These are phyloP conservation scores for Coniochaeta ligniaria DNA, from an alignment of 2,329 filamentous ascomycete species.

Conservation along the genomic window DNA sequence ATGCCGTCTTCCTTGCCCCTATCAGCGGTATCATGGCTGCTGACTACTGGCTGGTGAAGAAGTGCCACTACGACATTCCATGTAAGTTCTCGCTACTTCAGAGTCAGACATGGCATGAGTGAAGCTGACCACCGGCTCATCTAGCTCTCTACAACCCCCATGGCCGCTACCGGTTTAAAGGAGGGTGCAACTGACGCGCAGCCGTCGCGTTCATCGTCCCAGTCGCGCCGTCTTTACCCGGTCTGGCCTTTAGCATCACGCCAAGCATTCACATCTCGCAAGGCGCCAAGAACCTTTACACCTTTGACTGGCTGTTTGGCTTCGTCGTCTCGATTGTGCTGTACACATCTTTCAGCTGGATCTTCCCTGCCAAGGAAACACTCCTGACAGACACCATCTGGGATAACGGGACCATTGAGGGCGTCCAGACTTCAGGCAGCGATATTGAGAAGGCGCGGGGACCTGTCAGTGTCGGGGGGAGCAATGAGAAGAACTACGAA, in stretches of 20 bases:
- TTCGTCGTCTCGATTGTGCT: constrained; percentile 60
- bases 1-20: constrained; percentile 88
- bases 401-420: constrained; percentile 20
- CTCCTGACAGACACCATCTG: constrained; percentile 34
- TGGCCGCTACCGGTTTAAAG: constrained; percentile 67
- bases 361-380: constrained; percentile 41
- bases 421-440: constrained; percentile 9
- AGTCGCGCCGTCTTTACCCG: constrained; percentile 81
- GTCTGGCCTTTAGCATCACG: constrained; percentile 77
- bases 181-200: constrained; percentile 74
- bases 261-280: constrained; percentile 65
- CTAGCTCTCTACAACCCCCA: constrained; percentile 70
- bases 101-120: constrained; percentile 31
- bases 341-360: constrained; percentile 49
- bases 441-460: constrained; percentile 10
- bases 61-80: constrained; percentile 60
- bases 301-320: constrained; percentile 83
- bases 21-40: constrained; percentile 83
- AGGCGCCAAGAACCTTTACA: constrained; percentile 80
- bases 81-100: not conserved
- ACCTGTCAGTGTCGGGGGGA: not conserved
- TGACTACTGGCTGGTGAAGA: constrained; percentile 83
- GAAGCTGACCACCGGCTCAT: constrained; percentile 48
- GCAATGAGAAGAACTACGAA: not conserved
- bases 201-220: constrained; percentile 74